Conservation (phyloP, 2,329 filamentous ascomycete genomes). For the Drechslera avenae region DNA sequence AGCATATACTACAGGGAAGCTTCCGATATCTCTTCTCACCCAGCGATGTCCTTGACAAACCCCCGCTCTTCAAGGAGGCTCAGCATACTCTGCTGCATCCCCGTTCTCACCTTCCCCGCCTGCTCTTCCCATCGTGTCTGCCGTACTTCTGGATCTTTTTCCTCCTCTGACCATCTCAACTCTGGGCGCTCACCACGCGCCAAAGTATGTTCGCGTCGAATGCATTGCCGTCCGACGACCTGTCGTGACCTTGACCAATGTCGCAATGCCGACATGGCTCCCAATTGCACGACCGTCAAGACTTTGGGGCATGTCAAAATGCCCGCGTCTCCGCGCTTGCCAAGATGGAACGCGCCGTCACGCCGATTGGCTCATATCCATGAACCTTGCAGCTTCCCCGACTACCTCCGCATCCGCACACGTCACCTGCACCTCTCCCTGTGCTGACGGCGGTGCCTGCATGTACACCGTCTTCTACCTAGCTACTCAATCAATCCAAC, state of each 20-base stretch:
- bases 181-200: constrained; percentile 22
- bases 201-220: constrained; percentile 28
- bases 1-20: constrained; percentile 9
- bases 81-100: constrained; percentile 56
- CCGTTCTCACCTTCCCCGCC: constrained; percentile 34
- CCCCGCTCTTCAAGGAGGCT: constrained; percentile 73
- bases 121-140: constrained; percentile 36
- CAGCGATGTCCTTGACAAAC: constrained; percentile 74
- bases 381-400: constrained; percentile 24
- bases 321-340: constrained; percentile 15
- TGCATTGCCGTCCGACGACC: constrained; percentile 37
- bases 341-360: constrained; percentile 12
- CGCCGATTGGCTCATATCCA: constrained; percentile 26
- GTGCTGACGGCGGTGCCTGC: constrained; percentile 11
- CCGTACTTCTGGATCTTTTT: constrained; percentile 19
- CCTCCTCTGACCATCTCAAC: constrained; percentile 29
- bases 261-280: constrained; percentile 38
- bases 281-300: constrained; percentile 21
- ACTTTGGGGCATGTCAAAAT: constrained; percentile 23
- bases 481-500: constrained; percentile 9
- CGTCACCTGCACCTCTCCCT: constrained; percentile 26
- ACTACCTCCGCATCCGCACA: constrained; percentile 28
- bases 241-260: constrained; percentile 34
- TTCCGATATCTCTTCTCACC: constrained; percentile 56
- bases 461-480: constrained; percentile 8